phyloP scores from a whole-genome alignment of 2,329 filamentous ascomycete genomes.

The Cylindrodendrum hubeiense region DNA sequence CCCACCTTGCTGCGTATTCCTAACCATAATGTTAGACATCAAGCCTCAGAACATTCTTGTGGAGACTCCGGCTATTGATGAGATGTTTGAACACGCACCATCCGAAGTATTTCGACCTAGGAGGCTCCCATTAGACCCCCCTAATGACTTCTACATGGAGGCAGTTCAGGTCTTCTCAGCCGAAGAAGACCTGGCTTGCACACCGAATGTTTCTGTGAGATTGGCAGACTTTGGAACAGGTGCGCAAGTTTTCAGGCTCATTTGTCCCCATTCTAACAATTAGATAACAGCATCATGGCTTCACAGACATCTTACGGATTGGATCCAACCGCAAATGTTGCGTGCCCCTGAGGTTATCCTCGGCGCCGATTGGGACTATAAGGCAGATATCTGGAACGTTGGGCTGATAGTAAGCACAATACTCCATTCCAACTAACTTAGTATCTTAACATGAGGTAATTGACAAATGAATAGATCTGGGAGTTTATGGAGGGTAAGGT shows the following conservation, averaged over 20 bases:
- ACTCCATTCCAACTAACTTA: too few species aligned
- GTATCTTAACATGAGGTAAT: too few species aligned
- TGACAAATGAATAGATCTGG: too few species aligned
- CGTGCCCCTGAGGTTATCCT: conserved; percentile 44
- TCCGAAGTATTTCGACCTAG: conserved; percentile 28
- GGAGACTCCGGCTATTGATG: conserved; percentile 32
- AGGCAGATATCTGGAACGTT: conserved; percentile 43
- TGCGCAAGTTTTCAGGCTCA: too few species aligned
- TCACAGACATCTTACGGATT: conserved; percentile 40
- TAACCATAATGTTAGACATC: conserved; percentile 43
- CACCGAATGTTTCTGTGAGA: conserved; percentile 25
- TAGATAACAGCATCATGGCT: too few species aligned
- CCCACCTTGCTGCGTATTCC: too few species aligned
- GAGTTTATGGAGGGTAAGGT: conserved; percentile 37
- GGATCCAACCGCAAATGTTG: conserved; percentile 43
- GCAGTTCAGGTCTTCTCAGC: conserved; percentile 30
- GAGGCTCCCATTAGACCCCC: background rate
- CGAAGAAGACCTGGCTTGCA: conserved; percentile 26
- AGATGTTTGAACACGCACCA: conserved; percentile 37
- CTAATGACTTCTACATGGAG: conserved; percentile 29
- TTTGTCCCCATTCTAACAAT: too few species aligned
- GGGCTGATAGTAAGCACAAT: conserved; percentile 26
- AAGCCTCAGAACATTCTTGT: conserved; percentile 44
- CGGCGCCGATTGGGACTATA: conserved; percentile 40
- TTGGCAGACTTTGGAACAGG: conserved; percentile 41